phyloP scores from a whole-genome alignment of 78 protist genomes.

The Chrysochromulina parva region DNA sequence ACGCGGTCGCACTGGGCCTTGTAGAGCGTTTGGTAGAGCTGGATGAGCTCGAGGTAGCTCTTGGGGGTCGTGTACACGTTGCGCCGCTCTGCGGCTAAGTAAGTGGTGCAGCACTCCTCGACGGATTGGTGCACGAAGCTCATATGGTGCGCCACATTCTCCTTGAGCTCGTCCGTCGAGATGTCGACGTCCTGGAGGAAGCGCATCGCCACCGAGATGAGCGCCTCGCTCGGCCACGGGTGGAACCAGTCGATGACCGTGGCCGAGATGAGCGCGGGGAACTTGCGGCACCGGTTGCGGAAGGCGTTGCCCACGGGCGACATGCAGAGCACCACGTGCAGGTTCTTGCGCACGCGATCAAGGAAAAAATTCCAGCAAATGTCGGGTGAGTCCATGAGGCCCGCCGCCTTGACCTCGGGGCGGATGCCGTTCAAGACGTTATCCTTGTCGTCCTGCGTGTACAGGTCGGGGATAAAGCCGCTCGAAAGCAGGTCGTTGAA shows the following conservation, averaged over 20 bases:
- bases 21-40: constrained; percentile 65
- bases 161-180: not conserved
- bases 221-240: constrained; percentile 59
- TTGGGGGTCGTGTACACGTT: constrained; percentile 86
- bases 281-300: constrained; percentile 44
- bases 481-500: constrained; percentile 65
- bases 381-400: constrained; percentile 51
- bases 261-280: constrained; percentile 56
- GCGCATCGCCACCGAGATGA: constrained; percentile 45
- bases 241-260: constrained; percentile 58
- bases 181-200: constrained; percentile 62
- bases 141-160: constrained; percentile 60
- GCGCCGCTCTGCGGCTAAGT: constrained; percentile 22
- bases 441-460: constrained; percentile 62
- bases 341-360: constrained; percentile 22
- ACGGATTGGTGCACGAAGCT: constrained; percentile 65
- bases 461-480: constrained; percentile 70
- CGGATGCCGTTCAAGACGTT: constrained; percentile 28
- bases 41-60: constrained; percentile 77
- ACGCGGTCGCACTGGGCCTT: not conserved
- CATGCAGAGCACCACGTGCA: constrained; percentile 53
- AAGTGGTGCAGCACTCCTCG: not conserved
- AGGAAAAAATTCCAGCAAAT: constrained; percentile 65
- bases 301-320: constrained; percentile 56
- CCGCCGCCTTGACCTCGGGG: constrained; percentile 61